Conservation (phyloP, 306 rosid genomes). For the Cucurbita argyrosperma region DNA sequence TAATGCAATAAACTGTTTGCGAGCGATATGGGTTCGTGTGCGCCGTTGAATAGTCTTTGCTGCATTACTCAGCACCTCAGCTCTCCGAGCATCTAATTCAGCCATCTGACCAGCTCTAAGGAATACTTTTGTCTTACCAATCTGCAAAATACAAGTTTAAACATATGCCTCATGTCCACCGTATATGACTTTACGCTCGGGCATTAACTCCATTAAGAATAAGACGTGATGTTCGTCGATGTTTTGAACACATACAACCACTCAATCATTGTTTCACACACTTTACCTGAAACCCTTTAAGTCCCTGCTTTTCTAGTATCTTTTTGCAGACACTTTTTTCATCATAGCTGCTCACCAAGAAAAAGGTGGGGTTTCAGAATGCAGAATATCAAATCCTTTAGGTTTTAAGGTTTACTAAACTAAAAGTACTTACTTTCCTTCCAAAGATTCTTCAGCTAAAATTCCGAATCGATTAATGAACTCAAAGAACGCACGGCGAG, state of each 20-base stretch:
- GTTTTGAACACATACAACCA: constrained; percentile 5
- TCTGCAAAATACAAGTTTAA: constrained; percentile 36
- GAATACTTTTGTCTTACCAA: constrained; percentile 89
- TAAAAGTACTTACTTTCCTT: constrained; percentile 46
- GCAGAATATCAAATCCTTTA: not conserved
- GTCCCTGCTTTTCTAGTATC: constrained; percentile 73
- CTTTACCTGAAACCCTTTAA: constrained; percentile 90
- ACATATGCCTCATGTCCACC: constrained; percentile 11
- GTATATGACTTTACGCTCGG: constrained; percentile 6
- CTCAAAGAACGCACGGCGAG: constrained; percentile 81
- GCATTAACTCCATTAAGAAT: not conserved
- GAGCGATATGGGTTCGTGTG: constrained; percentile 65
- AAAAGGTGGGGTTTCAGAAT: constrained; percentile 6
- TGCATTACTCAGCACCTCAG: constrained; percentile 66
- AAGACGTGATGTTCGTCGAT: not conserved
- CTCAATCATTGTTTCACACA: not conserved
- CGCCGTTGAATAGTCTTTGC: constrained; percentile 86
- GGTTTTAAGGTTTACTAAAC: constrained; percentile 2
- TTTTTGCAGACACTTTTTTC: constrained; percentile 64
- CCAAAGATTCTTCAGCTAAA: constrained; percentile 67
- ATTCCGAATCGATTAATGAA: constrained; percentile 71
- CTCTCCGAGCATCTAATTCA: constrained; percentile 81
- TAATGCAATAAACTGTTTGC: constrained; percentile 60
- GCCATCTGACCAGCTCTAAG: constrained; percentile 99
- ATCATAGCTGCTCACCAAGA: constrained; percentile 40